Evolutionary conservation across 441 rosid species (phyloP).

Genomic region (Adansonia rubrostipa): DNA sequence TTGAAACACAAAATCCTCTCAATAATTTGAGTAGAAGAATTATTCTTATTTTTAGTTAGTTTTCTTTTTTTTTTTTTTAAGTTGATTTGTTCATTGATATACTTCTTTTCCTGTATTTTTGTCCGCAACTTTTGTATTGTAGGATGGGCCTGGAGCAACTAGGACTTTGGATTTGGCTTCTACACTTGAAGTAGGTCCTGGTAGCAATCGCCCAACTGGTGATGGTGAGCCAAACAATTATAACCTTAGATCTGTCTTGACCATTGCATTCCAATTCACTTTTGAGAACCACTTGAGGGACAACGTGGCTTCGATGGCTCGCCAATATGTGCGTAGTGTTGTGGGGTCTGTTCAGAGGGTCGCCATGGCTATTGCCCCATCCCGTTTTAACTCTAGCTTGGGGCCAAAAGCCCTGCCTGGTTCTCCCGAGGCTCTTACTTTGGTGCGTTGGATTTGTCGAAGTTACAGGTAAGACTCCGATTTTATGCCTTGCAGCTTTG

Average conservation of each 20-base stretch:
- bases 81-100: background rate
- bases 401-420: conserved; percentile 68
- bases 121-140: conserved; percentile 13
- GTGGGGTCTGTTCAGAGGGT: conserved; percentile 95
- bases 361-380: conserved; percentile 91
- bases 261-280: conserved; percentile 87
- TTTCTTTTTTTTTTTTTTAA: too few species aligned
- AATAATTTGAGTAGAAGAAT: too few species aligned
- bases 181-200: conserved; percentile 66
- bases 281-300: conserved; percentile 81
- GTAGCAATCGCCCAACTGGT: conserved; percentile 50
- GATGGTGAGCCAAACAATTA: conserved; percentile 54
- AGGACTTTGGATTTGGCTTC: conserved; percentile 91
- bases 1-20: too few species aligned
- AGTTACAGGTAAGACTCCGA: conserved; percentile 73
- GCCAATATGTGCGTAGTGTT: conserved; percentile 82
- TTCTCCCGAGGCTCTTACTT: conserved; percentile 88
- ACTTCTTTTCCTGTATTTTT: conserved; percentile 12
- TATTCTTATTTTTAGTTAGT: background rate
- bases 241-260: conserved; percentile 78
- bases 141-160: conserved; percentile 70
- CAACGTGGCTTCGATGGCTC: conserved; percentile 92
- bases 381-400: conserved; percentile 46
- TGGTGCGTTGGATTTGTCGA: conserved; percentile 76
- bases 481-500: background rate